Evolutionary conservation across 768 basidiomycete genomes (phyloP).

Genomic region (Xerocomus brunneocitrinus): DNA sequence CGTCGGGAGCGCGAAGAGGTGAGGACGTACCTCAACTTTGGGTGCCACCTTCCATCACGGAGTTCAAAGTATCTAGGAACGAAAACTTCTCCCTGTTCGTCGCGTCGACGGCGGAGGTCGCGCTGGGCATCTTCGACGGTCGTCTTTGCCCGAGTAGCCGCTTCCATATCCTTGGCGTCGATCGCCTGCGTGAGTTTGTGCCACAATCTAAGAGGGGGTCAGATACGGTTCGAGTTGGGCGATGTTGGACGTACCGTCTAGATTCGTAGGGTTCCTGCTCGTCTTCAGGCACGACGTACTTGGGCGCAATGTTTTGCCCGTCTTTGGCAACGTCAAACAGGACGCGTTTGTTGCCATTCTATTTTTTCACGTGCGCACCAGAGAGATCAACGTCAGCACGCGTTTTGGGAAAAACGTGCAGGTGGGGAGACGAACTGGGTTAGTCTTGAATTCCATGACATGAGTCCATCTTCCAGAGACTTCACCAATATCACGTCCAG

Average conservation of each 20-base stretch:
- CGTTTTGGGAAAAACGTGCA: too few species aligned
- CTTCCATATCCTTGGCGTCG: conserved; percentile 84
- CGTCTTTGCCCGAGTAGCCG: conserved; percentile 85
- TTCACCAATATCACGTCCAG: conserved; percentile 70
- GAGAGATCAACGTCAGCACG: too few species aligned
- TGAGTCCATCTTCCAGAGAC: conserved; percentile 89
- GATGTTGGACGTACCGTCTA: conserved; percentile 51
- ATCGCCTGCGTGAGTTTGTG: conserved; percentile 80
- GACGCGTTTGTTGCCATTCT: conserved; percentile 67
- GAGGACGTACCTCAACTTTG: conserved; percentile 61
- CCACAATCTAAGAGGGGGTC: conserved; percentile 61
- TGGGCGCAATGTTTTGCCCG: conserved; percentile 68
- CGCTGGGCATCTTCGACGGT: conserved; percentile 90
- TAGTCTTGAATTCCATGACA: conserved; percentile 77
- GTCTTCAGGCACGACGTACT: conserved; percentile 78
- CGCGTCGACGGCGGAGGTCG: conserved; percentile 67
- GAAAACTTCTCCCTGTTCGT: conserved; percentile 66
- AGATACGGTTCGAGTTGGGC: not conserved
- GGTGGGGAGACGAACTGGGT: conserved; percentile 44
- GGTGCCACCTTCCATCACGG: conserved; percentile 75
- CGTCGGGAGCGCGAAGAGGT: too few species aligned
- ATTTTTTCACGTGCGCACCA: not conserved
- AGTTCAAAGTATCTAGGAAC: conserved; percentile 79
- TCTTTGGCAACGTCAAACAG: conserved; percentile 83
- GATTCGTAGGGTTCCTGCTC: conserved; percentile 92